A percentile compares a stretch with the other conserved stretches of the same genome.
These are phyloP conservation scores for Cercospora zeina DNA, from an alignment of 2,329 filamentous ascomycete species.

Conservation along the genomic window DNA sequence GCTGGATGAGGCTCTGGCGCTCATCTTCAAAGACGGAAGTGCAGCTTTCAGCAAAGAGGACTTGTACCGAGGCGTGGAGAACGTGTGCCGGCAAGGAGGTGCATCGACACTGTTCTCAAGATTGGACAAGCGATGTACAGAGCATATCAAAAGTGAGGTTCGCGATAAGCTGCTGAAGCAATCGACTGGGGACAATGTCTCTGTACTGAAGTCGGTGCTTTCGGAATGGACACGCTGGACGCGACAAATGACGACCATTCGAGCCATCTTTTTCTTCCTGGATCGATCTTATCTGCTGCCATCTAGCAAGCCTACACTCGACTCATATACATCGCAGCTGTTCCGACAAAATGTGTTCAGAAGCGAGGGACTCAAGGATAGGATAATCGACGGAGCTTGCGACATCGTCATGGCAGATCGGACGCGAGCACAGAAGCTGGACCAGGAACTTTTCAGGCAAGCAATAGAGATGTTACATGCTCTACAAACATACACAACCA, in stretches of 20 bases:
- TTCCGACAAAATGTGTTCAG: constrained; percentile 67
- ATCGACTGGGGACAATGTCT: constrained; percentile 59
- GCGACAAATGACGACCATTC: constrained; percentile 72
- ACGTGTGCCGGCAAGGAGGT: constrained; percentile 77
- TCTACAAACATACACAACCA: constrained; percentile 74
- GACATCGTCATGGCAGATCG: constrained; percentile 74
- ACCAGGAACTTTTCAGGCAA: constrained; percentile 67
- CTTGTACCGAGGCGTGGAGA: constrained; percentile 87
- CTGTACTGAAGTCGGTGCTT: constrained; percentile 62
- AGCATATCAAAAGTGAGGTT: constrained; percentile 60
- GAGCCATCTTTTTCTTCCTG: constrained; percentile 90
- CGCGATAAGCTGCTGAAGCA: constrained; percentile 60
- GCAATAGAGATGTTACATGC: constrained; percentile 81
- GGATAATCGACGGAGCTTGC: constrained; percentile 69
- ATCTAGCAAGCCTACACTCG: constrained; percentile 70
- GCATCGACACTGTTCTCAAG: constrained; percentile 67
- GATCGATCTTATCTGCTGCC: constrained; percentile 85
- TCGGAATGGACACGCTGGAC: constrained; percentile 76
- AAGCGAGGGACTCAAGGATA: constrained; percentile 53
- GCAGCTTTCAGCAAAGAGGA: constrained; percentile 73
- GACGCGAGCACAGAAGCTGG: constrained; percentile 52
- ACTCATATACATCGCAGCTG: constrained; percentile 74
- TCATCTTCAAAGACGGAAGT: constrained; percentile 67
- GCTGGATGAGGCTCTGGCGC: constrained; percentile 69
- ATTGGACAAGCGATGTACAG: constrained; percentile 66